Percentiles rank a stretch among this genome's conserved stretches.
Evolutionary conservation across 257 asterid genomes (phyloP).

Genomic region (Ilex asprella): DNA sequence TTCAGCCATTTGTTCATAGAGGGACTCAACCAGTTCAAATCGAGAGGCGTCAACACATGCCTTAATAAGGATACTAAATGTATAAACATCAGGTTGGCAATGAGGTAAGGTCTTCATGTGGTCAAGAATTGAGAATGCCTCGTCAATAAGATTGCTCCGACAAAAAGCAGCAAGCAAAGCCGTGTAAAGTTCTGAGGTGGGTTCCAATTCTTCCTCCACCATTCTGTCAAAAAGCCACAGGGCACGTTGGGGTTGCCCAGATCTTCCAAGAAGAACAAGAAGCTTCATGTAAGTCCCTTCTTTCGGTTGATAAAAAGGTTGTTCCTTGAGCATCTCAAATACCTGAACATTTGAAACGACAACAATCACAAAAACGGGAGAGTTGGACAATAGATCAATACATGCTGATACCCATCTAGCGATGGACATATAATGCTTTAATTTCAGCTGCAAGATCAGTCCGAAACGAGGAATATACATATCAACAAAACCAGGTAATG

Average conservation of each 20-base stretch:
- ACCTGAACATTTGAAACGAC: conserved; percentile 31
- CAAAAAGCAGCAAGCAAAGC: conserved; percentile 71
- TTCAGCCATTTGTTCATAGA: conserved; percentile 61
- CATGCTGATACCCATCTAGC: no score
- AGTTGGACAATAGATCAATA: no score
- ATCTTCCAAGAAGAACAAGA: conserved; percentile 79
- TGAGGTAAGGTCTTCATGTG: conserved; percentile 60
- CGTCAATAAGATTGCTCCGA: conserved; percentile 62
- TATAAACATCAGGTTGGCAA: conserved; percentile 88
- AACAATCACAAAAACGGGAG: no score
- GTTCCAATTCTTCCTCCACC: conserved; percentile 66
- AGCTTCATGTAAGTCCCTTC: conserved; percentile 92
- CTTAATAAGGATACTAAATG: conserved; percentile 72
- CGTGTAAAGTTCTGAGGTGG: conserved; percentile 75
- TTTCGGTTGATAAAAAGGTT: conserved; percentile 75
- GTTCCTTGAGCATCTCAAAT: conserved; percentile 75
- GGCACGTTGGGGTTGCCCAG: conserved; percentile 80
- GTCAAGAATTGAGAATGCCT: conserved; percentile 56
- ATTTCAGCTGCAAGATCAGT: no score
- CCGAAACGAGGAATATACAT: no score
- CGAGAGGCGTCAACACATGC: conserved; percentile 65
- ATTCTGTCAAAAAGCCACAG: conserved; percentile 66
- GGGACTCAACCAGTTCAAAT: conserved; percentile 65
- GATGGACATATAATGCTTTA: no score
- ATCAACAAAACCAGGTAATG: no score